A percentile compares a stretch with the other conserved stretches of the same genome.
Evolutionary conservation across 192 early-diverging fungal genomes (phyloP).

Genomic region (Gigaspora rosea): DNA sequence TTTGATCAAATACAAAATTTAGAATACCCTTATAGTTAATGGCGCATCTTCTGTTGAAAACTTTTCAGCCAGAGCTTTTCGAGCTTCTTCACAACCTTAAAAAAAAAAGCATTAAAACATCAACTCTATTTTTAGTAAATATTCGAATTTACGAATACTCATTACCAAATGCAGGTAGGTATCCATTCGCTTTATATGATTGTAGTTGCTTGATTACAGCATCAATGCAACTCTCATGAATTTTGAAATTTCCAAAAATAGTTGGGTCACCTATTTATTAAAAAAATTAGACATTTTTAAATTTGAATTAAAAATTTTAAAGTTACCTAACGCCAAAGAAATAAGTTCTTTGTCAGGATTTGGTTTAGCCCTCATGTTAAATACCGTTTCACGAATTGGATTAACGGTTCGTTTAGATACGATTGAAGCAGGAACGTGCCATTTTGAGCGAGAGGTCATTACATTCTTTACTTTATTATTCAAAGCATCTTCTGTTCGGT

Average conservation of each 20-base stretch:
- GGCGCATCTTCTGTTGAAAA: conserved; percentile 72
- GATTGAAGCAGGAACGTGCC: conserved; percentile 62
- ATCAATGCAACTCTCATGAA: conserved; percentile 65
- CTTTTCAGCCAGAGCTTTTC: conserved; percentile 74
- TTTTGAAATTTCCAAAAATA: conserved; percentile 88
- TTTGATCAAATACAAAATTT: conserved; percentile 7
- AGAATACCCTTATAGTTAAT: conserved; percentile 45
- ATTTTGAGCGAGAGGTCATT: conserved; percentile 10
- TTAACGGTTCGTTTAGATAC: conserved; percentile 77
- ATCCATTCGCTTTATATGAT: conserved; percentile 81
- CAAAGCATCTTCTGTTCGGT: neutral
- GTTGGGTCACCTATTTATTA: conserved; percentile 77
- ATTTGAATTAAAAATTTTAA: neutral
- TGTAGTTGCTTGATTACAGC: conserved; percentile 70
- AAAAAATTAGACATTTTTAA: neutral
- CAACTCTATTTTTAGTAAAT: too few species aligned
- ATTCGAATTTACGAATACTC: too few species aligned
- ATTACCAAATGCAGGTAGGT: conserved; percentile 73
- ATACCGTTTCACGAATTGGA: conserved; percentile 86
- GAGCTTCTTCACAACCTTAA: conserved; percentile 55
- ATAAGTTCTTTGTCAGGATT: conserved; percentile 62
- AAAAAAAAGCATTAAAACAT: neutral
- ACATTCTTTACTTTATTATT: neutral
- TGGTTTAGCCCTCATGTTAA: conserved; percentile 71
- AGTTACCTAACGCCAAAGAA: conserved; percentile 60